Conservation (phyloP, 2,329 filamentous ascomycete genomes). For the Akanthomyces dipterigenus region DNA sequence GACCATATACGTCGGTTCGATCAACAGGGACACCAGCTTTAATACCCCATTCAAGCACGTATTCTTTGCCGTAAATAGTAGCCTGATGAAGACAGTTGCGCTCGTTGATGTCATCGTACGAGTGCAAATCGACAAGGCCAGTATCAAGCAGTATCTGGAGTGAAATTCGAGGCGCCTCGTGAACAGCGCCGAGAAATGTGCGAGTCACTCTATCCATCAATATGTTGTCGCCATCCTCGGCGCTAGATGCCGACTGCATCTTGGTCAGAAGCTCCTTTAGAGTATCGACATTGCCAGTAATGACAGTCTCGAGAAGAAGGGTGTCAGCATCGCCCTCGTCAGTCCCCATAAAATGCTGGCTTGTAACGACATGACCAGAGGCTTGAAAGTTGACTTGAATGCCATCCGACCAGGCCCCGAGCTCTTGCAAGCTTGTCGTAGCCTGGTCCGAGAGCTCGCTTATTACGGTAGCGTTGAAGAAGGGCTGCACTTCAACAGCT, state of each 20-base stretch:
- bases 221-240: conserved; percentile 47
- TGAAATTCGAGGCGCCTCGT: conserved; percentile 72
- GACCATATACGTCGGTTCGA: conserved; percentile 85
- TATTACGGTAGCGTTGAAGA: conserved; percentile 95
- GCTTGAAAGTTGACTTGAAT: conserved; percentile 80
- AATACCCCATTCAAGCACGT: conserved; percentile 73
- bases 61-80: conserved; percentile 82
- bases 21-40: conserved; percentile 67
- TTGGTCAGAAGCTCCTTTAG: conserved; percentile 76
- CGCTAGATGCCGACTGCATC: conserved; percentile 48
- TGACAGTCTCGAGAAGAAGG: conserved; percentile 79
- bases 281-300: conserved; percentile 69
- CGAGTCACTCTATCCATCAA: conserved; percentile 73
- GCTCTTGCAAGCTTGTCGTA: conserved; percentile 88
- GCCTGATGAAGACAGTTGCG: conserved; percentile 94
- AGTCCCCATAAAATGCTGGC: conserved; percentile 60
- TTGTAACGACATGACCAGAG: conserved; percentile 58
- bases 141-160: conserved; percentile 73
- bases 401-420: conserved; percentile 94
- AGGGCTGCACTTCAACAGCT: conserved; percentile 94
- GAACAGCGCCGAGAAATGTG: conserved; percentile 84
- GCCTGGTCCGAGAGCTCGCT: conserved; percentile 95
- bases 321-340: conserved; percentile 88
- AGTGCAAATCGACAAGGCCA: conserved; percentile 78
- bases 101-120: conserved; percentile 96